Evolutionary conservation across 106 monocot genomes (phyloP).

Genomic region (Acorus calamus): DNA sequence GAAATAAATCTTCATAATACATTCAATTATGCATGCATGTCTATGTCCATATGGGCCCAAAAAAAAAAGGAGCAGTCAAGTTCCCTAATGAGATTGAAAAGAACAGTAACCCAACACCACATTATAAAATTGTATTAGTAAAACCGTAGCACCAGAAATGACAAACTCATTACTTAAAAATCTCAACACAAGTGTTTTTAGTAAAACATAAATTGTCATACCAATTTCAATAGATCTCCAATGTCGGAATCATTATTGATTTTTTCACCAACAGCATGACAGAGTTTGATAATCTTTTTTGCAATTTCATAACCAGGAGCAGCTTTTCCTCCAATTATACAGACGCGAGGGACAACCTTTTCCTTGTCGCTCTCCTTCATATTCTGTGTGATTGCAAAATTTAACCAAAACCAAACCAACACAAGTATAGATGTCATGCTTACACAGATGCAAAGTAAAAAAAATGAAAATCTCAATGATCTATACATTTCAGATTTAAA

Average conservation of each 20-base stretch:
- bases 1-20: no score
- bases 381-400: slow-evolving; percentile 8
- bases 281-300: slow-evolving; percentile 33
- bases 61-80: neutral
- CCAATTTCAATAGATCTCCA: slow-evolving; percentile 31
- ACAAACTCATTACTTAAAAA: neutral
- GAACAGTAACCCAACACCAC: no score
- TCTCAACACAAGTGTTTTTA: no score
- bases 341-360: slow-evolving; percentile 37
- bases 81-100: no score
- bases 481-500: no score
- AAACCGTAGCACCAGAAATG: neutral
- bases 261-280: slow-evolving; percentile 30
- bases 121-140: no score
- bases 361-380: slow-evolving; percentile 28
- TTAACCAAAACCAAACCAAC: no score
- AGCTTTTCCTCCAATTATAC: slow-evolving; percentile 36
- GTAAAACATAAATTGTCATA: neutral
- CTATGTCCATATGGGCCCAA: no score
- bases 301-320: slow-evolving; percentile 40
- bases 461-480: no score
- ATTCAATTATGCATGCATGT: no score
- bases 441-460: no score
- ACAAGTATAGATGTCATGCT: no score
- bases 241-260: slow-evolving; percentile 28